phyloP scores from a whole-genome alignment of 257 asterid genomes.

The Nicotiana otophora region DNA sequence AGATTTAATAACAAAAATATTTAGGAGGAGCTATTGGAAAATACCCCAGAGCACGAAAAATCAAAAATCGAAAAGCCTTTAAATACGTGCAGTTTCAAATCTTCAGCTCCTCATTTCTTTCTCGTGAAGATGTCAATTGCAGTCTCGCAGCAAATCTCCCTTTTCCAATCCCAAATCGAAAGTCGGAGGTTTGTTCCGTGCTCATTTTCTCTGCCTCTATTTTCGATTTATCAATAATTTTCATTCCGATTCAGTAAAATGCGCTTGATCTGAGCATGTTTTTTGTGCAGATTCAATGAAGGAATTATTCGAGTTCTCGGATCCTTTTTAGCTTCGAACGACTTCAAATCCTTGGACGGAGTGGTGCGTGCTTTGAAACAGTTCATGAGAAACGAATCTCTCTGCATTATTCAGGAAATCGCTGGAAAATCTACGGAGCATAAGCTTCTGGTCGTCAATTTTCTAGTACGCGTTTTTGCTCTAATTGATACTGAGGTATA shows the following conservation, averaged over 20 bases:
- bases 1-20: no score
- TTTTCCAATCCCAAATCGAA: conserved; percentile 50
- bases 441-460: conserved; percentile 61
- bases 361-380: conserved; percentile 40
- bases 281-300: conserved; percentile 48
- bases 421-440: conserved; percentile 38
- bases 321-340: conserved; percentile 43
- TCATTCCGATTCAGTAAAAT: background rate
- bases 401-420: conserved; percentile 50
- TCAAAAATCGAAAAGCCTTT: conserved; percentile 1
- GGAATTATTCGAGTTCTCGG: conserved; percentile 56
- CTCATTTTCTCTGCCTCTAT: background rate
- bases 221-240: background rate
- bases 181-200: conserved; percentile 42
- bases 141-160: conserved; percentile 42
- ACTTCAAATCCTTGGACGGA: conserved; percentile 38
- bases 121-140: conserved; percentile 30
- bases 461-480: conserved; percentile 58
- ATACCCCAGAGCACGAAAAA: background rate
- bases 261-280: background rate
- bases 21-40: background rate
- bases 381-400: conserved; percentile 59
- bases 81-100: conserved; percentile 16
- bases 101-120: conserved; percentile 1
- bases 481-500: conserved; percentile 69